Percentiles rank a stretch among this genome's conserved stretches.
Conservation (phyloP, 2,329 filamentous ascomycete genomes). For the Calonectria fujianensis region DNA sequence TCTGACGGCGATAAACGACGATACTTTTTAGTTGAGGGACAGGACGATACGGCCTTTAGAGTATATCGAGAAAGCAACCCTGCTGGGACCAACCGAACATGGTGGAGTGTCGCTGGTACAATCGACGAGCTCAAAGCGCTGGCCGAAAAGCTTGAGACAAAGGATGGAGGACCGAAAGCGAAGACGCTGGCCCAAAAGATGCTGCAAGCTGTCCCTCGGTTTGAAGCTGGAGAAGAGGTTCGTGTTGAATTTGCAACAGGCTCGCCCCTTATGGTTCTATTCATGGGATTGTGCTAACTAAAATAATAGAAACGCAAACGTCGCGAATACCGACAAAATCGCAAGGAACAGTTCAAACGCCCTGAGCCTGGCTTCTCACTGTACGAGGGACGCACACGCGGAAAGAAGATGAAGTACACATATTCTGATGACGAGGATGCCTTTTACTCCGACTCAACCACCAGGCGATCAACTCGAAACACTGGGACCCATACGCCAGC, state of each 20-base stretch:
- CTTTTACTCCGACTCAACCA: conserved; percentile 78
- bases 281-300: conserved; percentile 43
- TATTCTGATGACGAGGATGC: conserved; percentile 92
- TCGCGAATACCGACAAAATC: conserved; percentile 90
- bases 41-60: conserved; percentile 94
- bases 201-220: conserved; percentile 85
- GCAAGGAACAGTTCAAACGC: conserved; percentile 90
- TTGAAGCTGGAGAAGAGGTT: conserved; percentile 95
- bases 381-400: conserved; percentile 96
- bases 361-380: conserved; percentile 93
- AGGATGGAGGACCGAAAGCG: conserved; percentile 88
- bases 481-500: conserved; percentile 84
- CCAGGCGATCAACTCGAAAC: conserved; percentile 83
- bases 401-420: conserved; percentile 97
- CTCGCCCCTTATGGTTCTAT: not conserved
- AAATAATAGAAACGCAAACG: conserved; percentile 87
- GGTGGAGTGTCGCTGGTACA: conserved; percentile 93
- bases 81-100: conserved; percentile 83
- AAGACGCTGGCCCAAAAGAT: conserved; percentile 87
- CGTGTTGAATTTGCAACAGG: conserved; percentile 50
- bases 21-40: conserved; percentile 95
- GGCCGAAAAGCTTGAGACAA: conserved; percentile 83
- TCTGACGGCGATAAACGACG: conserved; percentile 91
- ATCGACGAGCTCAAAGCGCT: conserved; percentile 90
- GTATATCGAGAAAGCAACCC: conserved; percentile 96